A percentile compares a stretch with the other conserved stretches of the same genome.
Conservation (phyloP, 2,329 filamentous ascomycete genomes). For the Trichoderma gracile region DNA sequence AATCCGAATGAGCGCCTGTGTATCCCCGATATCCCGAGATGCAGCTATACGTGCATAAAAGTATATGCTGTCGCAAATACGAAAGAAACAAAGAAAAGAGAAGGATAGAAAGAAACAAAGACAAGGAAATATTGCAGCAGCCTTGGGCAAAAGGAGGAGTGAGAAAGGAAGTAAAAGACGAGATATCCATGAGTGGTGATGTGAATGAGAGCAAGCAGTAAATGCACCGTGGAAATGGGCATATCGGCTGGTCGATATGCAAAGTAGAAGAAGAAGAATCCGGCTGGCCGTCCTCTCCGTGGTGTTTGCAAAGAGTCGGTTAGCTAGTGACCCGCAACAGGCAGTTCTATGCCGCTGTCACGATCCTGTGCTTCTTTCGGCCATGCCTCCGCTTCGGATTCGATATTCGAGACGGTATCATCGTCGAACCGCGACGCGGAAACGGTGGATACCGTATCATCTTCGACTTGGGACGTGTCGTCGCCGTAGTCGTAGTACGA, state of each 20-base stretch:
- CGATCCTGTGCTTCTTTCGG: constrained; percentile 48
- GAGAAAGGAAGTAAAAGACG: background rate
- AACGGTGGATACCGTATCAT: constrained; percentile 32
- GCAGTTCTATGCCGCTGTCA: constrained; percentile 55
- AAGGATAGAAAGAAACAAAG: constrained; percentile 3
- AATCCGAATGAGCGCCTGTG: constrained; percentile 26
- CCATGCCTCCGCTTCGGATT: constrained; percentile 36
- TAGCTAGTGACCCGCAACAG: constrained; percentile 41
- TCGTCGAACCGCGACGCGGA: constrained; percentile 19
- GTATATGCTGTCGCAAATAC: constrained; percentile 23
- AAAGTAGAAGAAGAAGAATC: background rate
- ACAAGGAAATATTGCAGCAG: constrained; percentile 9
- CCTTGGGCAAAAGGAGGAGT: constrained; percentile 3
- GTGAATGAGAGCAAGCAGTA: constrained; percentile 1
- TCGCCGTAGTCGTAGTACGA: constrained; percentile 61
- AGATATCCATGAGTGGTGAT: constrained; percentile 21
- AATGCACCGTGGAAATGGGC: constrained; percentile 5
- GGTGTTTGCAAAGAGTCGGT: background rate
- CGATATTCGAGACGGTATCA: constrained; percentile 32
- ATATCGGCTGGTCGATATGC: background rate
- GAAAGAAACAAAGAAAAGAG: constrained; percentile 8
- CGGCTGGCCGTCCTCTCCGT: background rate
- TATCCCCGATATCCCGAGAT: constrained; percentile 22
- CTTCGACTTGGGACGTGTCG: constrained; percentile 31
- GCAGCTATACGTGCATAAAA: constrained; percentile 20